Base-by-base conservation (phyloP, 164 flowering plant species). In the Nymphaea colorata region DNA sequence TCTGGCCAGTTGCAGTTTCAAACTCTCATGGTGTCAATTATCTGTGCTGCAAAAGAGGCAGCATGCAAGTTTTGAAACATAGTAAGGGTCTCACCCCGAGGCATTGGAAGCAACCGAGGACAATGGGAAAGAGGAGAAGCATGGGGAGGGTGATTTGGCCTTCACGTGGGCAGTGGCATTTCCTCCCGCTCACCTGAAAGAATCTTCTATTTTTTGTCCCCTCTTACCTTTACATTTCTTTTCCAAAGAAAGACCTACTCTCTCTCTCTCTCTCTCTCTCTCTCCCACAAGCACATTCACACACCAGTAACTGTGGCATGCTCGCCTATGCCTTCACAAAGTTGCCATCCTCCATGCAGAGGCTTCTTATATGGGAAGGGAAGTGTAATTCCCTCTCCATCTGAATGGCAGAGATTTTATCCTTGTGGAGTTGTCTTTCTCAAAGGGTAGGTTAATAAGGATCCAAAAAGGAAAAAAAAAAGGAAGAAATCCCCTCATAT, bases 21-120 rank as follows among this genome's bases (percentile, higher is more conserved):
- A 25, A 25, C 36, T 25, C 36, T 25, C 36, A 25, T 25, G 57
- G 8, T 10, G 14, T 51, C 14, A 8, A 15, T 51, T 15, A 3
- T 8, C 36, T 25, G 0, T 25, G 36, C 36, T 25, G 36, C 36
- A 76, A 4, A 47, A 74, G 6, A 74, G 68, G 41, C 70, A 74
- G 15, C 64, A 65, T 6, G n/a, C 68, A 18, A 43, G 59, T 41
- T 43, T 44, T 53, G 73, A 12, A 44, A 43, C 67, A 4, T 42
- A 43, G 7, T 61, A 44, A 11, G 15, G 42, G 15, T 43, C 36
- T 25, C 36, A 25, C 36, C 36, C 36, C 36, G 36, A 25, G 1
- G 36, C 36, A 61, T 41, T 6, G 66, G 2, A 42, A 66, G 57
- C 66, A 16, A 44, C 69, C 42, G n/a, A 65, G 43, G 17, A 59